These are phyloP conservation scores for Rosa rugosa DNA, from an alignment of 306 rosid genomes.

Conservation along the genomic window DNA sequence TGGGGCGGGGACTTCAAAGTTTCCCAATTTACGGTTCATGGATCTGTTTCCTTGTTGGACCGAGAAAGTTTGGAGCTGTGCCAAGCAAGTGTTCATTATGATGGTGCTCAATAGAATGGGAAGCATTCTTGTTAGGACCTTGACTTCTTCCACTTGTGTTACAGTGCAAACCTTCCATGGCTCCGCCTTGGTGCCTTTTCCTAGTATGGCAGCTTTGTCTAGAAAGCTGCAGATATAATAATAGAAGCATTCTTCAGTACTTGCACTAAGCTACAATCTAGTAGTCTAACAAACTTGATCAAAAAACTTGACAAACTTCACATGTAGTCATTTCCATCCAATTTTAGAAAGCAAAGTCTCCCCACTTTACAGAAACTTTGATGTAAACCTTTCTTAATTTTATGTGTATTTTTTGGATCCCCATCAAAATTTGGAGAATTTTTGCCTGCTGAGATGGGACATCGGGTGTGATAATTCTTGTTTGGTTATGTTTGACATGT, in stretches of 20 bases:
- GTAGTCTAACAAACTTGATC: neutral
- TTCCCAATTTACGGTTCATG: slow-evolving; percentile 59
- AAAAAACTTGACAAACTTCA: neutral
- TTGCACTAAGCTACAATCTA: neutral
- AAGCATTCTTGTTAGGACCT: slow-evolving; percentile 71
- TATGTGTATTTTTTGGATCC: neutral
- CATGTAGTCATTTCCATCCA: neutral
- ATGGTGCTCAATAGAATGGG: slow-evolving; percentile 79
- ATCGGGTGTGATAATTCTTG: slow-evolving; percentile 6
- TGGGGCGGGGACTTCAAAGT: slow-evolving; percentile 59
- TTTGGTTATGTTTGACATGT: slow-evolving; percentile 9
- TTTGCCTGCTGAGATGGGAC: slow-evolving; percentile 14
- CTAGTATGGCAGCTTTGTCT: slow-evolving; percentile 70
- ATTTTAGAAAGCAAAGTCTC: neutral
- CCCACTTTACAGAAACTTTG: slow-evolving; percentile 5
- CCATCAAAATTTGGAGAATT: neutral
- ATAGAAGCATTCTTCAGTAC: neutral
- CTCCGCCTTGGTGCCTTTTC: slow-evolving; percentile 34
- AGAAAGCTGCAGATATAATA: slow-evolving; percentile 46
- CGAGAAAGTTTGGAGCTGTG: slow-evolving; percentile 90
- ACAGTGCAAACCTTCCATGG: slow-evolving; percentile 76
- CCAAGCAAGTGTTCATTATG: slow-evolving; percentile 82
- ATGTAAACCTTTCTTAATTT: neutral
- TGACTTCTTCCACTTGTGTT: slow-evolving; percentile 88
- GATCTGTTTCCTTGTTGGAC: slow-evolving; percentile 59